Evolutionary conservation across 352 stramenopile genomes (phyloP).

Genomic region (Phytophthora parvispora): DNA sequence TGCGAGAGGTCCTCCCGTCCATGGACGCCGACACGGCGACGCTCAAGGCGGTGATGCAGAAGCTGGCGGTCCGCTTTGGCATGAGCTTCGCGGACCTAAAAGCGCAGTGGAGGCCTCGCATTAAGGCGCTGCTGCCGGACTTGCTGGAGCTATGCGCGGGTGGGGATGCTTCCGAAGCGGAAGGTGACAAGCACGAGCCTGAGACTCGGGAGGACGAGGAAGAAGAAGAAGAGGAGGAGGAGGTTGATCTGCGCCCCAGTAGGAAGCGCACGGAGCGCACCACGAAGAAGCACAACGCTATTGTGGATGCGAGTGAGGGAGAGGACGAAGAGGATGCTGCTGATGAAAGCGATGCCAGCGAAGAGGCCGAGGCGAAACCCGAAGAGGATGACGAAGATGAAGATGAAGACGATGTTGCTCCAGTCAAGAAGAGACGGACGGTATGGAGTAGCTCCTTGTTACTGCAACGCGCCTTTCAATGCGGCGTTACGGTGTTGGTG

Average conservation of each 20-base stretch:
- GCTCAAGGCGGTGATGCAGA: constrained; percentile 57
- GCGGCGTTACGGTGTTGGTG: neutral
- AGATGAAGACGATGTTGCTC: constrained; percentile 27
- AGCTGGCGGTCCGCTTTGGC: constrained; percentile 57
- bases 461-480: neutral
- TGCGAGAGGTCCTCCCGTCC: constrained; percentile 63
- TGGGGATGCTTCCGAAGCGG: constrained; percentile 17
- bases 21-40: constrained; percentile 67
- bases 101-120: constrained; percentile 47
- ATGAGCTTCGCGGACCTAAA: constrained; percentile 59
- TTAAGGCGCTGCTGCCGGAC: constrained; percentile 64
- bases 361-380: constrained; percentile 31
- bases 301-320: constrained; percentile 60
- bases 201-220: constrained; percentile 25
- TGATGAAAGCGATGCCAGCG: constrained; percentile 38
- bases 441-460: constrained; percentile 23
- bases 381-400: constrained; percentile 33
- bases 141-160: constrained; percentile 48
- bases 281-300: constrained; percentile 33
- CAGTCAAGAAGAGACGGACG: constrained; percentile 29
- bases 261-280: constrained; percentile 34
- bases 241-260: constrained; percentile 29
- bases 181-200: constrained; percentile 15
- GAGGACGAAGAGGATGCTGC: constrained; percentile 42
- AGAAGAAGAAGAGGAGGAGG: constrained; percentile 38